A percentile compares a stretch with the other conserved stretches of the same genome.
Conservation (phyloP, 1,139 yeast genomes). For the Hanseniaspora uvarum region DNA sequence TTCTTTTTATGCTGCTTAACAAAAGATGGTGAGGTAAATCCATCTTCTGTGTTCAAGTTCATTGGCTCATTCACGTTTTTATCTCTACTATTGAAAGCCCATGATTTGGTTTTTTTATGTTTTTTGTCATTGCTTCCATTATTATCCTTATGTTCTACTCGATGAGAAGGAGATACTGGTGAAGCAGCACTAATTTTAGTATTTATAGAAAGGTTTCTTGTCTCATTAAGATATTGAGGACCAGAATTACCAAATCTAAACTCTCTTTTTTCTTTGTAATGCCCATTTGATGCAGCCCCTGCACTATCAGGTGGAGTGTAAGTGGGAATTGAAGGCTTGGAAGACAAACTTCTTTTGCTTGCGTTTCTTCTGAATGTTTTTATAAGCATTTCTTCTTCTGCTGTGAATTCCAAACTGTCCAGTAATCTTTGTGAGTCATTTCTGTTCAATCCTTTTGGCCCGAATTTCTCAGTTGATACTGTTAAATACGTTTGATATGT, state of each 20-base stretch:
- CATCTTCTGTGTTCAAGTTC: not conserved
- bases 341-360: slow-evolving; percentile 18
- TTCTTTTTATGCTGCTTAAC: slow-evolving; percentile 20
- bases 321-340: not conserved
- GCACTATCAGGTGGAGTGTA: not conserved
- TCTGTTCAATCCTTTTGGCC: not conserved
- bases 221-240: slow-evolving; percentile 4
- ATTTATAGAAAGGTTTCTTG: slow-evolving; percentile 16
- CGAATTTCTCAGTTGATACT: slow-evolving; percentile 1
- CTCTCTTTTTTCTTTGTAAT: not conserved
- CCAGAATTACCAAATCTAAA: not conserved
- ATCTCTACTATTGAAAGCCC: slow-evolving; percentile 5
- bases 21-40: not conserved
- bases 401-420: slow-evolving; percentile 29
- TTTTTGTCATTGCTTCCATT: not conserved
- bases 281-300: not conserved
- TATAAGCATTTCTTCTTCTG: slow-evolving; percentile 29
- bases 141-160: not conserved
- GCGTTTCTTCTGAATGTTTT: slow-evolving; percentile 25
- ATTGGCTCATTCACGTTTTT: not conserved
- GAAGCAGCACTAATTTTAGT: not conserved
- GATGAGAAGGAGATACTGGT: not conserved
- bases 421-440: slow-evolving; percentile 22
- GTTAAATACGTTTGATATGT: slow-evolving; percentile 15
- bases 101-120: slow-evolving; percentile 9